Conservation (phyloP, 1,284 basidiomycete genomes). For the Earliella scabrosa region DNA sequence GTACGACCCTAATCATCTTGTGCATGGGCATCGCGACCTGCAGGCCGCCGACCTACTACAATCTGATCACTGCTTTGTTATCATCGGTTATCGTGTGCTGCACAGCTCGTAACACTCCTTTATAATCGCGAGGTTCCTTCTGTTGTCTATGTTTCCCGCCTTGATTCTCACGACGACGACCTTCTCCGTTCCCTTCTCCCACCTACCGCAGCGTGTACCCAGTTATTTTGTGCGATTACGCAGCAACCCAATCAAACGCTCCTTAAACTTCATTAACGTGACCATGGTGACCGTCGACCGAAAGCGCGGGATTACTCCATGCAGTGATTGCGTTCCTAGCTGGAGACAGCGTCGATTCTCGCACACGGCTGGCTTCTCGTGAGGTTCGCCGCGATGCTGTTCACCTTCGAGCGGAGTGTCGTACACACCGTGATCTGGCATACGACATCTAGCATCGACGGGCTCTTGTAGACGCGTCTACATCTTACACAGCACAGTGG, state of each 20-base stretch:
- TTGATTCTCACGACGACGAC: not conserved
- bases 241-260: slow-evolving; percentile 27
- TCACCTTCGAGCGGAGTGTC: no score
- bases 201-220: slow-evolving; percentile 29
- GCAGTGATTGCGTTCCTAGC: no score
- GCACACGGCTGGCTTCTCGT: no score
- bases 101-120: slow-evolving; percentile 29
- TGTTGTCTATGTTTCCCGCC: slow-evolving; percentile 21
- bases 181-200: not conserved
- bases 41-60: not conserved
- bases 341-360: no score
- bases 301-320: no score
- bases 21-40: slow-evolving; percentile 1
- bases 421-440: no score
- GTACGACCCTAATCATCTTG: slow-evolving; percentile 10
- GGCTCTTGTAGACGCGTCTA: no score
- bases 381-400: no score
- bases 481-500: not conserved
- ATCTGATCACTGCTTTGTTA: slow-evolving; percentile 20
- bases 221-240: slow-evolving; percentile 31
- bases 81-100: slow-evolving; percentile 18
- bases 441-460: no score
- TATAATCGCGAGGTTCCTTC: slow-evolving; percentile 17
- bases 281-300: no score
- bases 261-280: slow-evolving; percentile 12